phyloP scores from a whole-genome alignment of 495 filamentous ascomycete genomes.

The Viridothelium virens region DNA sequence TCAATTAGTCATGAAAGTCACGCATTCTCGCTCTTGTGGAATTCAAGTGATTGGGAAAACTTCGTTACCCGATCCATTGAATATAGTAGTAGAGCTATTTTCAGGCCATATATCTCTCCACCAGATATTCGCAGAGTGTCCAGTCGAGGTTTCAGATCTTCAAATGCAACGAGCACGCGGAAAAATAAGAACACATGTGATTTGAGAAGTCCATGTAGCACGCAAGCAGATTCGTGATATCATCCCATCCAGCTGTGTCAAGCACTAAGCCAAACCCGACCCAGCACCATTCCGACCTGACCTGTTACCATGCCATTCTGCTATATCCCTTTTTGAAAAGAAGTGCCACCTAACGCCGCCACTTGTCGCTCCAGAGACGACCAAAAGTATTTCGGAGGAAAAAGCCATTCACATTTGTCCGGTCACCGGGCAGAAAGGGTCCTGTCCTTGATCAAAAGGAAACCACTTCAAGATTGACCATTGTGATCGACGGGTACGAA shows the following conservation, averaged over 20 bases:
- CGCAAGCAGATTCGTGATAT: slow-evolving; percentile 9
- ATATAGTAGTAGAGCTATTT: not conserved
- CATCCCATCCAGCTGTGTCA: slow-evolving; percentile 5
- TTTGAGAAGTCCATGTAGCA: not conserved
- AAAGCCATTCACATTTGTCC: no score
- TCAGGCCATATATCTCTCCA: not conserved
- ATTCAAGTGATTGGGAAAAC: not conserved
- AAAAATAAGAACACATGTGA: not conserved
- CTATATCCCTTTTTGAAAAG: no score
- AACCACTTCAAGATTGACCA: no score
- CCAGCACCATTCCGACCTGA: not conserved
- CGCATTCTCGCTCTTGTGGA: not conserved
- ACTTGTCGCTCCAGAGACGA: no score
- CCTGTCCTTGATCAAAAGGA: no score
- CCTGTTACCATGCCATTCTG: not conserved
- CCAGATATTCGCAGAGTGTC: not conserved
- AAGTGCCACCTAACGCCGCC: no score
- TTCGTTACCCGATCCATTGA: not conserved
- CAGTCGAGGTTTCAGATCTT: not conserved
- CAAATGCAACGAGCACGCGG: not conserved
- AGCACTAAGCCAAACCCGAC: not conserved
- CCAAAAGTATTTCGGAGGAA: no score
- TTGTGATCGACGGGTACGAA: no score
- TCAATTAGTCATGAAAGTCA: not conserved
- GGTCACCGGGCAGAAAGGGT: no score